Base-by-base conservation (phyloP, 2,329 filamentous ascomycete genomes). In the Clonostachys sp. region DNA sequence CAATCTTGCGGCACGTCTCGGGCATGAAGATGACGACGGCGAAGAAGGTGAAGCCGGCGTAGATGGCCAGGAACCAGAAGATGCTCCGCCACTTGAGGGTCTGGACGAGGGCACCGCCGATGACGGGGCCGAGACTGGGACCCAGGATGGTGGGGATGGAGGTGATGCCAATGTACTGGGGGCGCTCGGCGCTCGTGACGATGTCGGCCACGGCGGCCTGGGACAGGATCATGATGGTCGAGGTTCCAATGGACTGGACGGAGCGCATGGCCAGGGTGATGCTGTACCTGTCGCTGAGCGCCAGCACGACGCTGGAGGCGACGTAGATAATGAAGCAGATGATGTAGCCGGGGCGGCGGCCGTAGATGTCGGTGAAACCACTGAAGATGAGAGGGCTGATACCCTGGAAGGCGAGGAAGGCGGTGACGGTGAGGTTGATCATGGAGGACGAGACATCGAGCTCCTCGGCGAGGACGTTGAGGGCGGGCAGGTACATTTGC, bases 41-140 rank as follows among this genome's bases (percentile, higher is more conserved):
- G 5, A 69, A 36, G 4, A 75, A 56, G 2, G 73, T 63, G 2
- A 67, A 62, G 2, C 57, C 61, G 2, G 54, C 57, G 2, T 53
- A 53, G 38, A 81, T 77, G 6, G 70, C 61, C n/a, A 83, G 57
- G 42, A 80, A 78, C 75, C 77, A 81, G 54, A 82, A 82, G 12
- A 74, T 73, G 24, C 68, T 70, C 45, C 71, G 63, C 78, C 78
- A 83, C 4, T 75, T 75, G 1, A 76, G 61, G 46, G 67, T 76
- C 47, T 78, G 66, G 9, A 67, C 67, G 20, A 83, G 57, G 2
- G 78, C 53, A 3, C 78, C 80, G 5, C 79, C 78, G 7, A 82
- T 57, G 4, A 80, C 67, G 0, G 81, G 79, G 0, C 72, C 68
- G 34, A 72, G 45, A 1, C 64, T 61, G 7, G 66, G 64, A 6